phyloP scores from a whole-genome alignment of 495 filamentous ascomycete species.

The Staphylotrichum tortipilum region DNA sequence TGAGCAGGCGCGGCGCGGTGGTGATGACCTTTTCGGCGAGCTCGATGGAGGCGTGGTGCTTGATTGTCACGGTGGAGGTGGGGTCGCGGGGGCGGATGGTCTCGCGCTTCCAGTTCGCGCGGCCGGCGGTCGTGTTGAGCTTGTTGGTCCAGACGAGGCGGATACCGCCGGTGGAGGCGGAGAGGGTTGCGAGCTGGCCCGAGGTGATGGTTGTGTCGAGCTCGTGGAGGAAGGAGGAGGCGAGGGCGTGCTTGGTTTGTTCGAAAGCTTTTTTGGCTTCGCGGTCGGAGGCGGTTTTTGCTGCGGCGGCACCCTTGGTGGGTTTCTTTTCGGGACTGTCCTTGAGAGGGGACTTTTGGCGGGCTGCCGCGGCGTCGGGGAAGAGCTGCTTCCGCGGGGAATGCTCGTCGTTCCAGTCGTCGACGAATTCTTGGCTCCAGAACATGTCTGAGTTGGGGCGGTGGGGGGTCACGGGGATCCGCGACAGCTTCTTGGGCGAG shows the following conservation, averaged over 20 bases:
- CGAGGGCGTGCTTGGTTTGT: conserved; percentile 54
- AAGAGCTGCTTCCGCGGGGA: conserved; percentile 54
- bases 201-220: conserved; percentile 60
- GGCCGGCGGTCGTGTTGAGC: conserved; percentile 77
- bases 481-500: conserved; percentile 31
- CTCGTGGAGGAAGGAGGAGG: conserved; percentile 58
- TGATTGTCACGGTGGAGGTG: conserved; percentile 18
- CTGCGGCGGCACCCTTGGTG: conserved; percentile 7
- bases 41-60: conserved; percentile 73
- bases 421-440: conserved; percentile 66
- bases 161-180: conserved; percentile 64
- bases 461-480: conserved; percentile 38
- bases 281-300: conserved; percentile 50
- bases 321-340: conserved; percentile 48
- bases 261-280: conserved; percentile 50
- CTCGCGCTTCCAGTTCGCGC: conserved; percentile 71
- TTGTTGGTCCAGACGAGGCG: conserved; percentile 75
- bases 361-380: conserved; percentile 20
- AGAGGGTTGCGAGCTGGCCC: conserved; percentile 51
- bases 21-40: conserved; percentile 80
- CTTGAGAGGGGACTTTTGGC: conserved; percentile 24
- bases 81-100: conserved; percentile 30
- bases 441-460: conserved; percentile 67
- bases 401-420: conserved; percentile 76
- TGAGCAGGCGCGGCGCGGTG: conserved; percentile 66